These are phyloP conservation scores for Achlya hypogyna DNA, from an alignment of 352 stramenopile genomes.

Conservation along the genomic window DNA sequence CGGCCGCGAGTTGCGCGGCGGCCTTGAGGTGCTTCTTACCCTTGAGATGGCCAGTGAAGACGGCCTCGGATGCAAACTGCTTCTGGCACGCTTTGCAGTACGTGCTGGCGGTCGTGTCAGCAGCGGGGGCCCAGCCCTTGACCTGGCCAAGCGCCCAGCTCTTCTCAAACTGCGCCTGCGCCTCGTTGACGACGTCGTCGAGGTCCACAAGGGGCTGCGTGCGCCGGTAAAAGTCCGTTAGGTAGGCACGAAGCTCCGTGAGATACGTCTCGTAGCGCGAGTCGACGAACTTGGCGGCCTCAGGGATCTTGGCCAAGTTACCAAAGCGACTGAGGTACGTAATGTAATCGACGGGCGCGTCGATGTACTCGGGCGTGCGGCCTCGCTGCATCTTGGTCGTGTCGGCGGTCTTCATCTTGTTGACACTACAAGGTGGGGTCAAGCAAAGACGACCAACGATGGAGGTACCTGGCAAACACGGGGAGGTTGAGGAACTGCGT, in stretches of 20 bases:
- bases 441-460: not conserved
- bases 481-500: constrained; percentile 64
- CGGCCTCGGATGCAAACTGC: constrained; percentile 60
- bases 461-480: constrained; percentile 36
- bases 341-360: constrained; percentile 50
- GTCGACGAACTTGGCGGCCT: constrained; percentile 47
- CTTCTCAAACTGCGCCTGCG: constrained; percentile 75
- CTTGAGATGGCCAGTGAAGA: constrained; percentile 60
- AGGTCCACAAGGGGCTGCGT: constrained; percentile 83
- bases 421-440: not conserved
- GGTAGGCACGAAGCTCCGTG: constrained; percentile 63
- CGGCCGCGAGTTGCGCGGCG: constrained; percentile 16
- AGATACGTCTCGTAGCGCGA: constrained; percentile 57
- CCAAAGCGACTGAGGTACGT: constrained; percentile 59
- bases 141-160: constrained; percentile 57
- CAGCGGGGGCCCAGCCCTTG: constrained; percentile 38
- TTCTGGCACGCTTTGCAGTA: constrained; percentile 64
- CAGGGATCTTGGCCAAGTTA: constrained; percentile 51
- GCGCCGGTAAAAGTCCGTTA: constrained; percentile 79
- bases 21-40: constrained; percentile 78
- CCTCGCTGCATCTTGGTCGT: constrained; percentile 1
- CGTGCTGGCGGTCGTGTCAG: constrained; percentile 20
- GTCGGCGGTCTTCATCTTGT: constrained; percentile 11
- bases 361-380: constrained; percentile 19
- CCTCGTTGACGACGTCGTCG: constrained; percentile 77